Evolutionary conservation across 176 grass and related monocot genomes (phyloP), one percentile per base, ranked within the genome.

Genomic region (Poa pratensis): DNA sequence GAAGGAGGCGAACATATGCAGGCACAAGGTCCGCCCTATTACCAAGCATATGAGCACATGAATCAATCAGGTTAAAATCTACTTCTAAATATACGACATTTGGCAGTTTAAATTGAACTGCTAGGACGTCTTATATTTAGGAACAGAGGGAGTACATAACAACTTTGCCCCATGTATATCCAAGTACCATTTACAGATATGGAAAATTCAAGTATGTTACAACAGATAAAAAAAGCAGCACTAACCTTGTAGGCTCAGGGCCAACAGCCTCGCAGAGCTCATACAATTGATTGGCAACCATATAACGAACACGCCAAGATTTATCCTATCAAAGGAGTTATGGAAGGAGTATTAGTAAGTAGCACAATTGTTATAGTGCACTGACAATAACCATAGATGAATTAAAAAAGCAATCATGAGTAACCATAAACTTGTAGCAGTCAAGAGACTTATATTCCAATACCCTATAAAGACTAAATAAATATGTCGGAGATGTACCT

Each of bases 231-330:
- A 52, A 6, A 9, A 80, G n/a, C 12, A 13, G 13, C 42, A 52
- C 27, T 83, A 60, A 95, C 96, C 91, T 94, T 39, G 96, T 94
- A 32, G 93, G 88, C 66, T 98, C 96, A 8, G 96, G 90, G 39
- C 93, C 91, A 77, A 95, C 93, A 73, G 91, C 91, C 79, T 98
- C 96, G 70, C 93, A 98, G 72, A 98, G 93, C 45, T 95, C 96
- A 82, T 95, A 94, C 28, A 98, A 74, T 79, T 96, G 93, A 85
- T 99, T 99, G 61, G 96, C 96, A 45, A 99, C 96, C 96, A 99
- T 99, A 66, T 99, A 99, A 13, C 93, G 89, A 15, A 96, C 96
- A 86, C 91, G 93, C 96, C 96, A 99, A 5, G 96, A 99, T 90
- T 99, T 99, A 79, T 99, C 96, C 96, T 96, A 84, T 83, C 45